These are phyloP conservation scores for Lepidium africanum DNA, from an alignment of 345 rosid genomes.

Conservation along the genomic window DNA sequence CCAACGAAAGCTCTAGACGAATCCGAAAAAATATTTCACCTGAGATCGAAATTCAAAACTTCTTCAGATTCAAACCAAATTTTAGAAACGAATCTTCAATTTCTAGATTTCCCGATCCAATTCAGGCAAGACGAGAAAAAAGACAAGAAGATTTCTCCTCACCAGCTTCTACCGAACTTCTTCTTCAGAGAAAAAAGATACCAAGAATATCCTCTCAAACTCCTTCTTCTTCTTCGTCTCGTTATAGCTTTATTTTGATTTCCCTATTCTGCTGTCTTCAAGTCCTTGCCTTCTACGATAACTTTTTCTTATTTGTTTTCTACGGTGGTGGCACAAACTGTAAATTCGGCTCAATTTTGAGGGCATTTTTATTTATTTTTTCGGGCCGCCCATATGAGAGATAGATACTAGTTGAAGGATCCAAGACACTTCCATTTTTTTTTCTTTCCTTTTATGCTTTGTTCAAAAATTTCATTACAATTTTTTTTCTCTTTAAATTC, in stretches of 20 bases:
- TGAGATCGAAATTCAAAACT: background rate
- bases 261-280: background rate
- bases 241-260: conserved; percentile 1
- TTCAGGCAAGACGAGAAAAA: background rate
- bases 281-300: conserved; percentile 32
- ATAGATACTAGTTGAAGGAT: conserved; percentile 39
- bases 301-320: conserved; percentile 17
- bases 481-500: background rate
- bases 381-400: conserved; percentile 42
- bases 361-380: conserved; percentile 20
- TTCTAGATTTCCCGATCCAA: conserved; percentile 12
- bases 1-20: background rate
- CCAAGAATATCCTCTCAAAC: background rate
- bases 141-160: background rate
- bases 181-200: background rate
- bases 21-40: background rate
- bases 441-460: background rate
- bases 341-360: conserved; percentile 34
- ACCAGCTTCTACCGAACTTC: background rate
- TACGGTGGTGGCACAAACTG: conserved; percentile 41
- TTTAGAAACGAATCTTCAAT: conserved; percentile 15
- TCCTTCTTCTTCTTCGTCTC: conserved; percentile 19
- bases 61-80: conserved; percentile 12
- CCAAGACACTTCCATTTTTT: conserved; percentile 39
- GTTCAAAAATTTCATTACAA: background rate